Evolutionary conservation across 2,329 filamentous ascomycete genomes (phyloP).

Genomic region (Elsinoe ampelina): DNA sequence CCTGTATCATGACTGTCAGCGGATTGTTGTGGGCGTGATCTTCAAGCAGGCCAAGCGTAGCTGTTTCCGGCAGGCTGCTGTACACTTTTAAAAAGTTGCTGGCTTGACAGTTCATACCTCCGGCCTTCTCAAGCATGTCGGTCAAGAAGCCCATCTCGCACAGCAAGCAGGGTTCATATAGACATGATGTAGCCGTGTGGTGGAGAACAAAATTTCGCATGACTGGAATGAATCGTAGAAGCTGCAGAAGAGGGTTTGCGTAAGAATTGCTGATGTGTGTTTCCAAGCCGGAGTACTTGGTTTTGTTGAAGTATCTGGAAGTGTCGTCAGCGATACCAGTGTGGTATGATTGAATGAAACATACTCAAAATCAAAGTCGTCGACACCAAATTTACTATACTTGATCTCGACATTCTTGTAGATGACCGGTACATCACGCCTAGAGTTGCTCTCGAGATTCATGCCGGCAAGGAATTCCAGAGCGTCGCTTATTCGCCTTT

Average conservation of each 20-base stretch:
- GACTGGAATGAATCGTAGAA: constrained; percentile 82
- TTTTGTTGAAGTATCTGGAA: constrained; percentile 83
- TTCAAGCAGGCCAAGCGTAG: constrained; percentile 71
- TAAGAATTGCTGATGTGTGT: constrained; percentile 97
- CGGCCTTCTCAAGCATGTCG: constrained; percentile 96
- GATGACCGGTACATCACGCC: constrained; percentile 74
- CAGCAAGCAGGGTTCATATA: constrained; percentile 73
- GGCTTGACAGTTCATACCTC: constrained; percentile 87
- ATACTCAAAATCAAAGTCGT: constrained; percentile 94
- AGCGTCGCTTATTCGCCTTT: constrained; percentile 45
- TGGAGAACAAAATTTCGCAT: constrained; percentile 80
- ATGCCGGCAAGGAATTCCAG: constrained; percentile 57
- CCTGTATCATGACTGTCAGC: constrained; percentile 74
- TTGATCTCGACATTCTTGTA: constrained; percentile 96
- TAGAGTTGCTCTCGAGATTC: constrained; percentile 61
- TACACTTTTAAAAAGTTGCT: constrained; percentile 90
- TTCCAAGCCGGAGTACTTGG: constrained; percentile 80
- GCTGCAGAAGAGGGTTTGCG: constrained; percentile 81
- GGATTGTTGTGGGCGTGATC: constrained; percentile 66
- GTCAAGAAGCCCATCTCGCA: constrained; percentile 94
- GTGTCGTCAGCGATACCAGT: constrained; percentile 16
- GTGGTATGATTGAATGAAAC: constrained; percentile 22
- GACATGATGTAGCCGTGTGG: constrained; percentile 77
- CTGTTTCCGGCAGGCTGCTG: constrained; percentile 69
- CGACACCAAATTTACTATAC: constrained; percentile 98